A percentile compares a stretch with the other conserved stretches of the same genome.
Conservation (phyloP, 768 basidiomycete species). For the Steccherinum ochraceum region DNA sequence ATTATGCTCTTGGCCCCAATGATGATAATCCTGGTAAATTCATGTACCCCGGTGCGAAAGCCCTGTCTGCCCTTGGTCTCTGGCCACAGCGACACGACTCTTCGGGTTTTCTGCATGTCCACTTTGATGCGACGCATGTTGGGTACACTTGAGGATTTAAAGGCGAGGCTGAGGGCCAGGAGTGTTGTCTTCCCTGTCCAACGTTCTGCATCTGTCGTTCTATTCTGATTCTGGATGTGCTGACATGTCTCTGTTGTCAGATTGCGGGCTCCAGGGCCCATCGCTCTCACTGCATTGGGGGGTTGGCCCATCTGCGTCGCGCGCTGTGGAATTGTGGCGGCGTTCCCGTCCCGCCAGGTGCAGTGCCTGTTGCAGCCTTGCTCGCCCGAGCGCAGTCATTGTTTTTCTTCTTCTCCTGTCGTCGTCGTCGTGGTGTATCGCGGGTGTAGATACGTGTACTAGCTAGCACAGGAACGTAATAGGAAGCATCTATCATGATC, state of each 20-base stretch:
- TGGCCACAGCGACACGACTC: slow-evolving; percentile 12
- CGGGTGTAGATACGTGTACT: neutral
- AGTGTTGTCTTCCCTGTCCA: neutral
- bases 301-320: too few relatives aligned
- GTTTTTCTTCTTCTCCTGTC: neutral
- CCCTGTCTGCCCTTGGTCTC: slow-evolving; percentile 26
- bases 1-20: slow-evolving; percentile 34
- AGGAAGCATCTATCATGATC: neutral
- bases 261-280: too few relatives aligned
- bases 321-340: too few relatives aligned
- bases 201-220: neutral
- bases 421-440: neutral
- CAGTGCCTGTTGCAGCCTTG: too few relatives aligned
- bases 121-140: slow-evolving; percentile 24
- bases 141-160: slow-evolving; percentile 75
- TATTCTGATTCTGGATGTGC: slow-evolving; percentile 5
- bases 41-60: slow-evolving; percentile 57
- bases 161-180: slow-evolving; percentile 79
- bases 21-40: slow-evolving; percentile 90
- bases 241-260: neutral
- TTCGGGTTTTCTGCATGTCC: slow-evolving; percentile 13
- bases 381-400: too few relatives aligned
- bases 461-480: neutral
- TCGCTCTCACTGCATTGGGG: too few relatives aligned
- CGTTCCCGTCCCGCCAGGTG: too few relatives aligned